Base-by-base conservation (phyloP, 768 basidiomycete genomes). In the Russula abietina region DNA sequence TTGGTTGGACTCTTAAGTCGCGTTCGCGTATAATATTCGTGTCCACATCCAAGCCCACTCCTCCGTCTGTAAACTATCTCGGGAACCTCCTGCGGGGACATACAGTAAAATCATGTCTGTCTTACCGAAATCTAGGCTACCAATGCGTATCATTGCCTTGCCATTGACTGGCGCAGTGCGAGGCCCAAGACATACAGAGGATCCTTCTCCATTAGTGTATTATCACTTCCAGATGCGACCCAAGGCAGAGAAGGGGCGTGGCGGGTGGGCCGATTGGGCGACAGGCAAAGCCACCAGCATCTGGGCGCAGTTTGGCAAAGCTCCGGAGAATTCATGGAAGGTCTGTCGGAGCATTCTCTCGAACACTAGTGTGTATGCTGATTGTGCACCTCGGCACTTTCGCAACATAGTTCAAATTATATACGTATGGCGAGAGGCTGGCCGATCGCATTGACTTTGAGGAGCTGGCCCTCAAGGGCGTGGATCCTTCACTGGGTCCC, bases 381-480 rank as follows among this genome's bases (percentile, higher is more conserved):
- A 46, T 46, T 22, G 14, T 7, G 28, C 12, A 26, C 33, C 16
- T 26, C 39, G 45, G 41, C 55, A 39, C n/a, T 36, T 26, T 50
- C 5, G 14, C 39, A 1, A n/a, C 60, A 1, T 65, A 91, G 89
- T 71, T 82, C 30, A 83, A 79, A 71, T 75, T 82, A 14, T 88
- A 84, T 70, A 74, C 80, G 65, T 74, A 79, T 43, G 90, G 90
- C 28, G 86, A 90, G 75, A 81, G 81, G 24, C 71, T 90, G 2
- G 77, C 86, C 24, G 87, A 91, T 72, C 78, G 81, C 24, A 77
- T 91, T 64, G 91, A 91, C 55, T 91, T 91, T 67, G 91, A 92
- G 72, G 90, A 93, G 71, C 77, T 87, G 39, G 85, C 84, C 9
- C 76, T 93, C 68, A 88, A 88, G 72, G 79, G 81, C 36, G 74